Conservation (phyloP, 306 rosid genomes). For the Cucurbita argyrosperma region DNA sequence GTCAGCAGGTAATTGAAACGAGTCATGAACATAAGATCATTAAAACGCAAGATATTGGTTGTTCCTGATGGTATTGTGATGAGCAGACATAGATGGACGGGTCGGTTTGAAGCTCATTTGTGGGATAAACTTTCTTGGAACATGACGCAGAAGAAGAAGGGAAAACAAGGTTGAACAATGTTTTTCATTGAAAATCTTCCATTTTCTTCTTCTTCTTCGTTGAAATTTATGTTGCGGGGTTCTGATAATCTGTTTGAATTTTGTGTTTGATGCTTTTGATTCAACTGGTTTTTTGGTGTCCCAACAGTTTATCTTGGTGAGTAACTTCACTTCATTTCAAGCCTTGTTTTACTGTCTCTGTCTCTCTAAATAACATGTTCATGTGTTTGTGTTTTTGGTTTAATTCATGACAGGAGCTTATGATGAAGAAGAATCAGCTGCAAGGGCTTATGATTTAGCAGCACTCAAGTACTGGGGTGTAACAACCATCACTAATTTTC, state of each 20-base stretch:
- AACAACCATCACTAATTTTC: constrained; percentile 70
- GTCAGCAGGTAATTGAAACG: constrained; percentile 39
- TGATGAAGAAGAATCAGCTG: constrained; percentile 86
- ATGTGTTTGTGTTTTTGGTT: background rate
- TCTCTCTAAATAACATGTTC: background rate
- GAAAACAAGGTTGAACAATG: constrained; percentile 51
- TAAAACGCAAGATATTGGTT: too few species aligned
- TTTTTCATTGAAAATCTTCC: too few species aligned
- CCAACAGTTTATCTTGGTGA: constrained; percentile 38
- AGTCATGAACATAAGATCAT: too few species aligned
- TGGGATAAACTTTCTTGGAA: constrained; percentile 97
- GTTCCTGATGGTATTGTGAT: background rate
- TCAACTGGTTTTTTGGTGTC: background rate
- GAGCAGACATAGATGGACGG: constrained; percentile 82
- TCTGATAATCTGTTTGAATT: background rate
- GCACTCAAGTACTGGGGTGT: constrained; percentile 86
- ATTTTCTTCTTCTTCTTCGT: too few species aligned
- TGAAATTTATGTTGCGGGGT: background rate
- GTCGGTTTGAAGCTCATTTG: constrained; percentile 82
- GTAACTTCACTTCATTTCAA: background rate
- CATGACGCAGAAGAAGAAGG: constrained; percentile 80
- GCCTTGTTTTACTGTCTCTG: background rate
- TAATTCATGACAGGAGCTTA: constrained; percentile 48
- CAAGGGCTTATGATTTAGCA: constrained; percentile 90
- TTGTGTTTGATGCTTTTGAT: background rate